phyloP scores from a whole-genome alignment of 352 stramenopile genomes.

The Pythium folliculosum region DNA sequence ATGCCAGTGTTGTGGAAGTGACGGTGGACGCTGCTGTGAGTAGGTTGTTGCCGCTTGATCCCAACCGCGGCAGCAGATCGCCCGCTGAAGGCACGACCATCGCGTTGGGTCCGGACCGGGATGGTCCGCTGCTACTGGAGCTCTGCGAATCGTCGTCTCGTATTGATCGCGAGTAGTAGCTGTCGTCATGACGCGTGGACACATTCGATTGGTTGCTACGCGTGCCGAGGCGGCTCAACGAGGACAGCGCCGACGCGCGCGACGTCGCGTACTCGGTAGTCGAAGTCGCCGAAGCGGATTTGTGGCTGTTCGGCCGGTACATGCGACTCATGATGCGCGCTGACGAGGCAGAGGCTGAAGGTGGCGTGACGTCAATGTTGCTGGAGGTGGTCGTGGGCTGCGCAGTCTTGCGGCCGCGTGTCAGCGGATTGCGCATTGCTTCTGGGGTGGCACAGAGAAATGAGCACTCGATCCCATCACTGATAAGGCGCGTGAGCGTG shows the following conservation, averaged over 20 bases:
- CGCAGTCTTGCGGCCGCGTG: constrained; percentile 34
- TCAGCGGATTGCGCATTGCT: constrained; percentile 42
- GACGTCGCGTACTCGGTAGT: constrained; percentile 29
- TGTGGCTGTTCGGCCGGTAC: constrained; percentile 35
- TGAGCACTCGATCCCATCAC: no score
- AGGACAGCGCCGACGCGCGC: constrained; percentile 39
- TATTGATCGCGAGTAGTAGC: constrained; percentile 10
- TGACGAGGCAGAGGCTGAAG: constrained; percentile 21
- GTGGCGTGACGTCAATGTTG: constrained; percentile 36
- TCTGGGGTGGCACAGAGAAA: constrained; percentile 12
- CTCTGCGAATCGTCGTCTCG: constrained; percentile 26
- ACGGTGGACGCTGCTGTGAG: not conserved
- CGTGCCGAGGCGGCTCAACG: constrained; percentile 47
- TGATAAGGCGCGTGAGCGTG: no score
- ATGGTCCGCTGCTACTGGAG: no score
- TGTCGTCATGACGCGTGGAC: constrained; percentile 22
- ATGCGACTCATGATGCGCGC: constrained; percentile 35
- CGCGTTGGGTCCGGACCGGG: no score
- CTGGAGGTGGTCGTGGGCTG: constrained; percentile 7
- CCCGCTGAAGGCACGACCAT: constrained; percentile 5
- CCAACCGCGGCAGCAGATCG: constrained; percentile 11
- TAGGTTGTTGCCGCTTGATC: constrained; percentile 25
- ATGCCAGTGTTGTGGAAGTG: not conserved
- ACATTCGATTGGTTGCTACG: constrained; percentile 32
- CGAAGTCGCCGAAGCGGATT: constrained; percentile 22